phyloP scores from a whole-genome alignment of 1,284 basidiomycete species.

The Sporisorium reilianum region DNA sequence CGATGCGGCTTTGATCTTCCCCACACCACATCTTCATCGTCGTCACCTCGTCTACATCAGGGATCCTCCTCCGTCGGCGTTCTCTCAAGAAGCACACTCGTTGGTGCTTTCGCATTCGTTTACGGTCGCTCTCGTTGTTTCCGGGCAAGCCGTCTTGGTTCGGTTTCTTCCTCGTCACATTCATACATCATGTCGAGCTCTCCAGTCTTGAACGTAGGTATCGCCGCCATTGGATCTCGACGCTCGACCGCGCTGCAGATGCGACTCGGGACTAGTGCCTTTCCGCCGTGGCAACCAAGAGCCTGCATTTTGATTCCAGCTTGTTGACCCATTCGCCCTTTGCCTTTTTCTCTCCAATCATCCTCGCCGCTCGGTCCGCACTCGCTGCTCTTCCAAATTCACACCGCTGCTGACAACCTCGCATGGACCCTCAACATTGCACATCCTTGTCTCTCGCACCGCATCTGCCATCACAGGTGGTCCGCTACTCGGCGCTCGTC shows the following conservation, averaged over 20 bases:
- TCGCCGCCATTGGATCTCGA: background rate
- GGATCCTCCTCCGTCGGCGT: background rate
- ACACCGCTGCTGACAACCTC: background rate
- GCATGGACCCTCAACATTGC: background rate
- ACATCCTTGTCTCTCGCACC: background rate
- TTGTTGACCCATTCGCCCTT: background rate
- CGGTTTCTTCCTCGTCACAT: conserved; percentile 16
- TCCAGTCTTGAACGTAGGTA: conserved; percentile 65
- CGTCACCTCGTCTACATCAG: background rate
- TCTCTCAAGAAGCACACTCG: conserved; percentile 3
- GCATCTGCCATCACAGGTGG: conserved; percentile 76
- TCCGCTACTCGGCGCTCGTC: conserved; percentile 91
- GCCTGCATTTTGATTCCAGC: background rate
- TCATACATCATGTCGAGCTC: conserved; percentile 56
- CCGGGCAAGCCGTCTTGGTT: conserved; percentile 15
- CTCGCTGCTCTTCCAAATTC: background rate
- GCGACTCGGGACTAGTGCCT: background rate
- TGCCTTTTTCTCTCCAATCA: background rate
- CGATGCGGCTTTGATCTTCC: conserved; percentile 3
- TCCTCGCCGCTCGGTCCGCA: background rate
- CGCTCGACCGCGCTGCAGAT: background rate
- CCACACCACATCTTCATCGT: conserved; percentile 9
- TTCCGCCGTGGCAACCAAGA: background rate
- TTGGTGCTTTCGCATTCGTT: conserved; percentile 21
- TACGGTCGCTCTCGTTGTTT: conserved; percentile 3